Evolutionary conservation across 192 early-diverging fungal genomes (phyloP).

Genomic region (Coemansia furcata): DNA sequence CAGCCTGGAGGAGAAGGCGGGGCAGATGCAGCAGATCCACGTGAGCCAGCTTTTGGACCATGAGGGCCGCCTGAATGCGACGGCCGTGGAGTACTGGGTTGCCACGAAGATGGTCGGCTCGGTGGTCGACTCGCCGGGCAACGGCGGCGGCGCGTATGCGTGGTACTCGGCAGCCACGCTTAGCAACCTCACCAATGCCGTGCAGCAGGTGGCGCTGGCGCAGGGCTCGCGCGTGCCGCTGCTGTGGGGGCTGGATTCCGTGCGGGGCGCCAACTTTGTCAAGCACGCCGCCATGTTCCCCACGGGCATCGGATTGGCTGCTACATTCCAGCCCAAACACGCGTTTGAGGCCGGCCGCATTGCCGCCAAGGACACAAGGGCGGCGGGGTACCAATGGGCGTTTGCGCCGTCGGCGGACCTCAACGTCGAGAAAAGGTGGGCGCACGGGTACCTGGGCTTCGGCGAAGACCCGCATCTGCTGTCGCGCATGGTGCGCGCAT

Average conservation of each 20-base stretch:
- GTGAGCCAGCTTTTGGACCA: constrained; percentile 50
- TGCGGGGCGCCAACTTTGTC: constrained; percentile 58
- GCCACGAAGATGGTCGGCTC: constrained; percentile 55
- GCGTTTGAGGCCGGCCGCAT: constrained; percentile 59
- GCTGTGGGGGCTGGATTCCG: constrained; percentile 59
- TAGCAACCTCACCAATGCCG: constrained; percentile 48
- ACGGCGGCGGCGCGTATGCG: constrained; percentile 42
- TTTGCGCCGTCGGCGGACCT: constrained; percentile 59
- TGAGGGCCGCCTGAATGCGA: constrained; percentile 50
- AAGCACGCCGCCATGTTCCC: constrained; percentile 60
- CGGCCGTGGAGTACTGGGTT: constrained; percentile 55
- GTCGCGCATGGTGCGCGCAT: constrained; percentile 49
- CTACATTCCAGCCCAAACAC: constrained; percentile 55
- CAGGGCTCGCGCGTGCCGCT: constrained; percentile 55
- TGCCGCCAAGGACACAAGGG: constrained; percentile 59
- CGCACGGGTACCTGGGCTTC: constrained; percentile 41
- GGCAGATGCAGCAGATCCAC: constrained; percentile 69
- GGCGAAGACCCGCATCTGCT: constrained; percentile 59
- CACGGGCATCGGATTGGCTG: constrained; percentile 54
- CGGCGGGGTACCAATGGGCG: constrained; percentile 57
- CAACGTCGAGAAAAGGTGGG: constrained; percentile 54
- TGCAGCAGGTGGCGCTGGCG: constrained; percentile 55
- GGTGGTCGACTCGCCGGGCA: constrained; percentile 56
- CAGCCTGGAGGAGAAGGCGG: constrained; percentile 55
- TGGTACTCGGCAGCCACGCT: constrained; percentile 51